Base-by-base conservation (phyloP, 495 filamentous ascomycete genomes). In the Neurospora sublineolata region DNA sequence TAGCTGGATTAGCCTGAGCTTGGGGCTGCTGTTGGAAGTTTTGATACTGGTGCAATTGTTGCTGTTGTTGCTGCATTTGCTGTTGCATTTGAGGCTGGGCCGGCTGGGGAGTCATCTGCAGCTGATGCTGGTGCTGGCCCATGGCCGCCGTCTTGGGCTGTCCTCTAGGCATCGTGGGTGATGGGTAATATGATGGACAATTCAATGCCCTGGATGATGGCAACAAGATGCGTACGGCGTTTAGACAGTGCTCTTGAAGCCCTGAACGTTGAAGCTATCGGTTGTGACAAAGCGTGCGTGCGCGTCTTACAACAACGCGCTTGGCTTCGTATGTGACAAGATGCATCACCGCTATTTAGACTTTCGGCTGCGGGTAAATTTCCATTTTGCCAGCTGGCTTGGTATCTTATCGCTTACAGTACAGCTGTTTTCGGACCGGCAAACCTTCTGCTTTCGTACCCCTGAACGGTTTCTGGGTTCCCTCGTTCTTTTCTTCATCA, bases 1-100 rank as follows among this genome's bases (percentile, higher is more conserved):
- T 64, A 64, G 52, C 27, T 8, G 11, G 9, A 5, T 16, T 8
- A 16, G 3, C 11, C 10, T 20, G 70, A 9, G n/a, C 67, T 37
- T 72, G 72, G 10, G 38, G 70, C 44, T 67, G 74, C 18, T 69
- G 75, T 37, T 70, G 73, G 12, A 69, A 73, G 11, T 38, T 20
- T 9, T 74, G 42, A 16, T 69, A 67, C n/a, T 52, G 64, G 3
- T 69, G 72, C 1, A 30, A 37, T 67, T 75, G 77, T 40, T 72
- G 75, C 33, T 73, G 72, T 33, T 74, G 76, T 16, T 68, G 73
- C 30, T 60, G 69, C 37, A 64, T 64, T 64, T 72, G 72, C 27
- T 76, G 77, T 37, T 37, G 74, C 20, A 44, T 69, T 38, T 72
- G 70, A 42, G 67, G 64, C 33, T 68, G 64, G 27, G 46, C 37